Base-by-base conservation (phyloP, 805 yeast species). In the Saccharomyces paradoxus region DNA sequence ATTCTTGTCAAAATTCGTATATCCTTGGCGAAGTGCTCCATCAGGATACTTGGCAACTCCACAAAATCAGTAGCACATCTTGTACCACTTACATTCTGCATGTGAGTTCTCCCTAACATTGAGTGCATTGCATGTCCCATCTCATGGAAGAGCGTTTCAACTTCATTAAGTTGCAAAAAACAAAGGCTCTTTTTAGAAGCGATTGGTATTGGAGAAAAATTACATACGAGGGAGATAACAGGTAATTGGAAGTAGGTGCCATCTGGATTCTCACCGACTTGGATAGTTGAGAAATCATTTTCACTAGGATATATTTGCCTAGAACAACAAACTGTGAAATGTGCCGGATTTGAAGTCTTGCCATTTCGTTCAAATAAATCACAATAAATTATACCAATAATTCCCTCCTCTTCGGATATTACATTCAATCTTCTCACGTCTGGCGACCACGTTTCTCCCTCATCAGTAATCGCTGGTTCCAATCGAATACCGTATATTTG, bases 91-190 rank as follows among this genome's bases (percentile, higher is more conserved):
- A 92, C 86, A 67, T 90, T 94, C 67, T 94, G 99, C 52, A 92
- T 72, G 47, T 84, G 77, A 0, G 99, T 94, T 58, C 92, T 79
- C 0, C 98, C 99, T 22, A 94, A 73, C 96, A 94, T 92, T 2
- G 97, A 89, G 69, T 94, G 99, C 81, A 94, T 87, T 0, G 98
- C 98, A 70, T 94, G 99, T 0, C 99, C 99, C 96, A 94, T 90
- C 71, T 94, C 99, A 71, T 94, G 99, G 74, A 94, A 94, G 21
- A 94, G 73, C 0, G 99, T 94, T 63, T 92, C 96, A 22, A 92
- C 90, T 63, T 94, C 98, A 55, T 78, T 80, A 55, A 88, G 75
- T 12, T 84, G 76, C 44, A 92, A 71, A 21, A 87, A 72, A 30
- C 91, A 83, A 24, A 81, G 79, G 9, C 71, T 69, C 10, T 69